Base-by-base conservation (phyloP, 352 stramenopile species). In the Pythium myriotylum region DNA sequence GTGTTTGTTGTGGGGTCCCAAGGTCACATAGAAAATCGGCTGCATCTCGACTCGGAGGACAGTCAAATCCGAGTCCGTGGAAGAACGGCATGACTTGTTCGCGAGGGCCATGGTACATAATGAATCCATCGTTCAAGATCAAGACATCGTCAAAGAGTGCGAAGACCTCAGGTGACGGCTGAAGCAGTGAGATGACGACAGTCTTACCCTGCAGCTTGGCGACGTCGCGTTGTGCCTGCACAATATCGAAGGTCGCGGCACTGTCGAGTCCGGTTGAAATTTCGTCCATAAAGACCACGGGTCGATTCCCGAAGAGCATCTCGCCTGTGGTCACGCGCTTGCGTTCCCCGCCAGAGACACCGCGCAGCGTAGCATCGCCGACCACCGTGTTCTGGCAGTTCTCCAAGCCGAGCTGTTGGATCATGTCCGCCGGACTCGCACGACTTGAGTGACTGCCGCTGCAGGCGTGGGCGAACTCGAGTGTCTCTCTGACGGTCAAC, bases 71-170 rank as follows among this genome's bases (percentile, higher is more conserved):
- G 12, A 96, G 54, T 17, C 41, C 59, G n/a, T 78, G 68, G 63
- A 98, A 97, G 59, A 97, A 97, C 29, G 67, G 62, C 22, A 81
- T 50, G 0, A 68, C 80, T 54, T 72, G 24, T 68, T 86, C 47
- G 74, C 74, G 72, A 67, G 84, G 52, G 81, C 73, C 58, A 94
- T 73, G 75, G 68, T 97, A 98, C 43, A 98, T 84, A n/a, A 98
- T 73, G n/a, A 79, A 67, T 41, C 95, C 94, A n/a, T 95, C 78
- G 68, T 92, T 90, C 24, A 98, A 63, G 22, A 98, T 41, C 27
- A 98, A 81, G 7, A 98, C 65, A 56, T 98, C 81, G 72, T 98
- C 95, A 65, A 98, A 98, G 14, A 98, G 72, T 22, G 75, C 81
- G 42, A 96, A 94, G 8, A 96, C 89, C 72, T 98, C 94, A 9